Conservation (phyloP, 306 rosid species). For the Styphnolobium japonicum region DNA sequence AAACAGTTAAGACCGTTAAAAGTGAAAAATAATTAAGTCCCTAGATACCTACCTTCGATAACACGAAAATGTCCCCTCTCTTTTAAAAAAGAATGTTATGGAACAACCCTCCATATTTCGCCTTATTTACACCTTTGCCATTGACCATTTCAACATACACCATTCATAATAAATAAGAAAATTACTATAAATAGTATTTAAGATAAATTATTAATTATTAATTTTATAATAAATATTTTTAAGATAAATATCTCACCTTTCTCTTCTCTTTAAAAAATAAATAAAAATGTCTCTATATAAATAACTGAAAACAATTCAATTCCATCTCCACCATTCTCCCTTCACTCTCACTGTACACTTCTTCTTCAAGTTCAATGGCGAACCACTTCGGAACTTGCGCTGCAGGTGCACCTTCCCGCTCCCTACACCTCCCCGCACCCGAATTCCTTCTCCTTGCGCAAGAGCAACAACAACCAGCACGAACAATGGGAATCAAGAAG, state of each 20-base stretch:
- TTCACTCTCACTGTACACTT: neutral
- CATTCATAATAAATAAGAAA: no score
- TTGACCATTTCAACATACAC: neutral
- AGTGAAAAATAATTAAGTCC: neutral
- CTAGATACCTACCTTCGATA: neutral
- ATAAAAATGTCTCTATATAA: no score
- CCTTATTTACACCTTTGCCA: neutral
- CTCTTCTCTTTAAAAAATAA: no score
- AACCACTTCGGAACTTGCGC: conserved; percentile 35
- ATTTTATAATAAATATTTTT: no score
- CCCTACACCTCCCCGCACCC: neutral
- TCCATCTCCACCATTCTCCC: neutral
- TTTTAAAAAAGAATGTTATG: neutral
- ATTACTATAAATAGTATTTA: no score
- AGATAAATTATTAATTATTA: no score
- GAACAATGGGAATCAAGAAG: neutral
- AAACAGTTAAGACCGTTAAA: neutral
- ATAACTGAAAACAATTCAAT: neutral
- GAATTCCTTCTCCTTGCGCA: neutral
- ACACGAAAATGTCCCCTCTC: conserved; percentile 6
- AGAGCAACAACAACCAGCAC: neutral
- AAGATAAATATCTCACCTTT: no score
- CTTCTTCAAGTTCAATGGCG: conserved; percentile 43
- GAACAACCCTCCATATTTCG: neutral
- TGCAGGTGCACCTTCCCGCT: conserved; percentile 23